phyloP scores from a whole-genome alignment of 2,329 filamentous ascomycete species.

The Talaromyces piceae region DNA sequence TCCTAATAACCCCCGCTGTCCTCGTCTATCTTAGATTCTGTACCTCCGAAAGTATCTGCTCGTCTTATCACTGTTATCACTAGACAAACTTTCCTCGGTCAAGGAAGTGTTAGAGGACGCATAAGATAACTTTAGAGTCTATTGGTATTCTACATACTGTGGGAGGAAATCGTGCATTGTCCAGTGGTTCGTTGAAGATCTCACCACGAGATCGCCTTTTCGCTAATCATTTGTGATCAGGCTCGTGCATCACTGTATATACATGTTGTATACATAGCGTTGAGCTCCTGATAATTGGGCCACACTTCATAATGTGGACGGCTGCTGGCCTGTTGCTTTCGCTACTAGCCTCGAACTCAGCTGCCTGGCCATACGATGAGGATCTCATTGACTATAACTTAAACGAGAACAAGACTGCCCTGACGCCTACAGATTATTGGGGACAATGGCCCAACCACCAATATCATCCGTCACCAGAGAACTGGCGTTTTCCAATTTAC shows the following conservation, averaged over 20 bases:
- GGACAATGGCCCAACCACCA: slow-evolving; percentile 48
- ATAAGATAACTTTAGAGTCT: too few species aligned
- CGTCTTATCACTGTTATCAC: background rate
- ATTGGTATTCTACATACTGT: too few species aligned
- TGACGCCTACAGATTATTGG: slow-evolving; percentile 50
- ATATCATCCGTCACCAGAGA: slow-evolving; percentile 49
- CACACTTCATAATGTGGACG: slow-evolving; percentile 7
- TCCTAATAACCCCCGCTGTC: slow-evolving; percentile 7
- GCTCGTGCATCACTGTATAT: too few species aligned
- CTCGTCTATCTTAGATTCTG: background rate
- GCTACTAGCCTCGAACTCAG: slow-evolving; percentile 19
- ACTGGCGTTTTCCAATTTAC: slow-evolving; percentile 61
- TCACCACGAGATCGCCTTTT: background rate
- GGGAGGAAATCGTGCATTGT: background rate
- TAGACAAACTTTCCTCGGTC: too few species aligned
- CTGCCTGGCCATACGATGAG: slow-evolving; percentile 43
- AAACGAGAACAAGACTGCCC: slow-evolving; percentile 53
- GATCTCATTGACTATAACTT: slow-evolving; percentile 50
- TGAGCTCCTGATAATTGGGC: background rate
- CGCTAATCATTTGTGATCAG: background rate
- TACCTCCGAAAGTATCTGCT: background rate
- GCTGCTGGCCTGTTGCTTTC: slow-evolving; percentile 18
- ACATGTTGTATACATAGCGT: slow-evolving; percentile 7
- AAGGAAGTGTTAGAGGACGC: too few species aligned
- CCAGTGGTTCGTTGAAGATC: background rate